Percentiles rank a stretch among this genome's conserved stretches.
phyloP scores from a whole-genome alignment of 768 basidiomycete genomes.

The Lactarius akahatsu region DNA sequence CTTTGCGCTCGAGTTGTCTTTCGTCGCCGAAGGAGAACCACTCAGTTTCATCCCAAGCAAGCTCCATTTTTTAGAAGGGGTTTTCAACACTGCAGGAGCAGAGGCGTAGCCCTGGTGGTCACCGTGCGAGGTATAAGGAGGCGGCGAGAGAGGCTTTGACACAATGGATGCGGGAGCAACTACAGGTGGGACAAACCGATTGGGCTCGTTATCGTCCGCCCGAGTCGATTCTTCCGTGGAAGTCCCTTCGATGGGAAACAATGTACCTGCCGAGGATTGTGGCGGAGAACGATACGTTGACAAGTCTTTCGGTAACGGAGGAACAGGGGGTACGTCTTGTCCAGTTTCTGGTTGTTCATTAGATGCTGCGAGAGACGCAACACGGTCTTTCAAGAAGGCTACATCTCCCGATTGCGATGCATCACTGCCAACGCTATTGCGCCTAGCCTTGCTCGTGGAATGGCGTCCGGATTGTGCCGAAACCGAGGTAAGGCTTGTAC shows the following conservation, averaged over 20 bases:
- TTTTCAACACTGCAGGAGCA: constrained; percentile 55
- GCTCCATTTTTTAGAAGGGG: constrained; percentile 96
- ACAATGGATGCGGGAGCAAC: constrained; percentile 44
- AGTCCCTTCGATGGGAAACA: constrained; percentile 44
- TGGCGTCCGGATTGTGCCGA: constrained; percentile 73
- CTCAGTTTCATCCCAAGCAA: constrained; percentile 77
- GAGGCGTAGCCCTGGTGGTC: constrained; percentile 42
- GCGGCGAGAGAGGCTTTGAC: constrained; percentile 33
- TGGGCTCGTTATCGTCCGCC: constrained; percentile 48
- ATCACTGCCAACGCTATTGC: constrained; percentile 88
- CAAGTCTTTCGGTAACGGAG: constrained; percentile 88
- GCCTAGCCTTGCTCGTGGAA: constrained; percentile 57
- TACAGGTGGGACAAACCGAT: constrained; percentile 51
- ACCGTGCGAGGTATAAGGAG: constrained; percentile 30
- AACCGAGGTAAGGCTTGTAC: constrained; percentile 75
- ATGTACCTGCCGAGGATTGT: constrained; percentile 53
- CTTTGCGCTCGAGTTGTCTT: constrained; percentile 41
- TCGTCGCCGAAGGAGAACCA: constrained; percentile 60
- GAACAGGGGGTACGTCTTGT: constrained; percentile 82
- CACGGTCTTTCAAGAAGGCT: constrained; percentile 63
- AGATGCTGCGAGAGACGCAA: constrained; percentile 55
- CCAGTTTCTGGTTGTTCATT: constrained; percentile 58
- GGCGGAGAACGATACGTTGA: constrained; percentile 74
- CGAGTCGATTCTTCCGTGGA: constrained; percentile 43
- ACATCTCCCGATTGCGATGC: constrained; percentile 69